Evolutionary conservation across 2,329 filamentous ascomycete genomes (phyloP).

Genomic region (Aureobasidium sp.): DNA sequence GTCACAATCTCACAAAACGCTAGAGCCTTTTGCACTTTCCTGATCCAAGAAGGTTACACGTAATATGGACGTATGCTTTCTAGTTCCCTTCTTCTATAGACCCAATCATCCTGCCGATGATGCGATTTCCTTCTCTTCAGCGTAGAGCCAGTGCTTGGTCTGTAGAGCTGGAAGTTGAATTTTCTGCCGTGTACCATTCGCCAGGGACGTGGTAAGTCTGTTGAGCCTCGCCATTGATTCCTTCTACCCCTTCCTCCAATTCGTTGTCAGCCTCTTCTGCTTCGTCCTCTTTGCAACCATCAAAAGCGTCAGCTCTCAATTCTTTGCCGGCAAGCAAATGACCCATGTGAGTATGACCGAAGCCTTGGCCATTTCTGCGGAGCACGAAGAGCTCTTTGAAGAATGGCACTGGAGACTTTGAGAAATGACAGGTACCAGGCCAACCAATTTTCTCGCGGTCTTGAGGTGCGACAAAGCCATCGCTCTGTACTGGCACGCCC

Average conservation of each 20-base stretch:
- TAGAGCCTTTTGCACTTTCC: neutral
- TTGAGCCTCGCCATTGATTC: too few relatives aligned
- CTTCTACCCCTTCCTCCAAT: neutral
- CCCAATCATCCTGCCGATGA: neutral
- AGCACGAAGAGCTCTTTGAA: neutral
- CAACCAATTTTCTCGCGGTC: neutral
- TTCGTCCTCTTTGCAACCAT: neutral
- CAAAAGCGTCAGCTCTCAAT: neutral
- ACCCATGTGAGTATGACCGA: conserved; percentile 4
- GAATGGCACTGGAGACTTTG: neutral
- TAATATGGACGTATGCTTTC: neutral
- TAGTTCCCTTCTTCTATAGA: neutral
- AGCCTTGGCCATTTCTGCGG: neutral
- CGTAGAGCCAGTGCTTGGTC: neutral
- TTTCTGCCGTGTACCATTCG: neutral
- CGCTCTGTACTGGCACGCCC: neutral
- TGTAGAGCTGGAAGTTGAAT: neutral
- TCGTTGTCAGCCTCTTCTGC: neutral
- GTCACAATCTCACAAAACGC: neutral
- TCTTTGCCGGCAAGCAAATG: neutral
- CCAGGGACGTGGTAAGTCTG: too few relatives aligned
- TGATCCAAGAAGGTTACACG: neutral
- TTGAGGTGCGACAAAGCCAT: neutral
- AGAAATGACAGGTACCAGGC: neutral
- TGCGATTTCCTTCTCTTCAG: neutral